A percentile compares a stretch with the other conserved stretches of the same genome.
phyloP scores from a whole-genome alignment of 192 early-diverging fungal genomes.

The Coemansia sp. region DNA sequence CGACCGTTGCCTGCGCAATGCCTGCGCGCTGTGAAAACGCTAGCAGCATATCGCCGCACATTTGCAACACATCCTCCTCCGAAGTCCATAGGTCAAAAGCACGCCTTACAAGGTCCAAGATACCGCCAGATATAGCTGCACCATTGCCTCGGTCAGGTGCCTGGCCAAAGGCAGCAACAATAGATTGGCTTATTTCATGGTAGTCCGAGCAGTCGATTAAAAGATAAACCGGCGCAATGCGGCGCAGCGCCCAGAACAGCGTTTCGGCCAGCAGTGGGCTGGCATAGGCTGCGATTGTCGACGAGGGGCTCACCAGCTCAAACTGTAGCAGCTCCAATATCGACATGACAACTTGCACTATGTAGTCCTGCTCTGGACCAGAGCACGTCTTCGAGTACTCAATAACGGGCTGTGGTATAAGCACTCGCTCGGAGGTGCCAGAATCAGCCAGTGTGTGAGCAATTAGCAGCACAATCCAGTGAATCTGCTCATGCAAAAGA shows the following conservation, averaged over 20 bases:
- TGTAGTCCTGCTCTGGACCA: constrained; percentile 18
- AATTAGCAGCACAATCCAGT: constrained; percentile 46
- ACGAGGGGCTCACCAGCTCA: constrained; percentile 27
- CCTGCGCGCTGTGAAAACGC: constrained; percentile 30
- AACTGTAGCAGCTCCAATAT: constrained; percentile 37
- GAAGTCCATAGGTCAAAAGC: constrained; percentile 41
- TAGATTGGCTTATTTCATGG: constrained; percentile 12
- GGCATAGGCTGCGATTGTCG: constrained; percentile 13
- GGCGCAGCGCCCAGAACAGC: constrained; percentile 41
- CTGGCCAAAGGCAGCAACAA: constrained; percentile 31
- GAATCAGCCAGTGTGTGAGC: constrained; percentile 38
- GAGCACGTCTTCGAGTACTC: constrained; percentile 21
- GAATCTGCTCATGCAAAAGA: constrained; percentile 42
- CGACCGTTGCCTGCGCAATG: constrained; percentile 30
- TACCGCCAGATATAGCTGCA: constrained; percentile 12
- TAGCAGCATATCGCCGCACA: constrained; percentile 37
- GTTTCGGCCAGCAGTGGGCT: constrained; percentile 47
- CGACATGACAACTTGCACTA: constrained; percentile 35
- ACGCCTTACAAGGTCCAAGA: constrained; percentile 23
- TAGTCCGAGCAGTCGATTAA: constrained; percentile 38
- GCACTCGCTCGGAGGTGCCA: constrained; percentile 42
- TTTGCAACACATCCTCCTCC: constrained; percentile 42
- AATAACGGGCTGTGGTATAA: constrained; percentile 24
- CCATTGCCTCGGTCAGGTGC: constrained; percentile 25
- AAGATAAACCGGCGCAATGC: constrained; percentile 42